A percentile compares a stretch with the other conserved stretches of the same genome.
Evolutionary conservation across 495 filamentous ascomycete species (phyloP).

Genomic region (Penicillium subrubescens): DNA sequence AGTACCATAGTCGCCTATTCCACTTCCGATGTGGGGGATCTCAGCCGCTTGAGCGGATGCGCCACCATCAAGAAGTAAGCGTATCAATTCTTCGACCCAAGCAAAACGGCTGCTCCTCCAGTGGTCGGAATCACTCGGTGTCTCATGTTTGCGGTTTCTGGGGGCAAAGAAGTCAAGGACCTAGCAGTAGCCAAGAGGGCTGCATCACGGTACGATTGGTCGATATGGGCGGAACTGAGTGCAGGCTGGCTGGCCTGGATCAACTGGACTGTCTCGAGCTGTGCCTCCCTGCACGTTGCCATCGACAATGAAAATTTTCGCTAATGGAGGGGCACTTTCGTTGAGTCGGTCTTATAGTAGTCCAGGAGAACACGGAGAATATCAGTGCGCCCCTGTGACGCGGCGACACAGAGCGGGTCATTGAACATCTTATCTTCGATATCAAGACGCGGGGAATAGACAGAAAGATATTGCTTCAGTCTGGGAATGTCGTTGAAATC

Average conservation of each 20-base stretch:
- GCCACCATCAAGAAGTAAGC: slow-evolving; percentile 2
- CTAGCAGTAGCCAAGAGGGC: not conserved
- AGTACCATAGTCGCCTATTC: not conserved
- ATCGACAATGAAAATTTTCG: not conserved
- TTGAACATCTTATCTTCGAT: not conserved
- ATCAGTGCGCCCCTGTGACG: not conserved
- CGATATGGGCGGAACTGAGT: not conserved
- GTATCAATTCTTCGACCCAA: not conserved
- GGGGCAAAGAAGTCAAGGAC: not conserved
- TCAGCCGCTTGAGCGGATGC: slow-evolving; percentile 1
- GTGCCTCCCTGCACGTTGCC: not conserved
- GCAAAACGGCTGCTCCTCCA: not conserved
- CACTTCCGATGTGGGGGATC: not conserved
- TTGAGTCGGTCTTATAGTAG: not conserved
- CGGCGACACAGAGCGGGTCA: not conserved
- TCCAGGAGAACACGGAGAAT: not conserved
- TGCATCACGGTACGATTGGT: not conserved
- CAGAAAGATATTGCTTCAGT: not conserved
- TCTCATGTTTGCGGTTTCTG: not conserved
- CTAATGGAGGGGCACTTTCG: not conserved
- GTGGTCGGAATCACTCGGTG: too few relatives aligned
- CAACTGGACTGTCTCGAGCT: not conserved
- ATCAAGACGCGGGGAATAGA: not conserved
- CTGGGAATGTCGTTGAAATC: not conserved
- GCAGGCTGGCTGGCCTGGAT: not conserved